A percentile compares a stretch with the other conserved stretches of the same genome.
phyloP scores from a whole-genome alignment of 148 eudicot genomes.

The Cornus controversa region DNA sequence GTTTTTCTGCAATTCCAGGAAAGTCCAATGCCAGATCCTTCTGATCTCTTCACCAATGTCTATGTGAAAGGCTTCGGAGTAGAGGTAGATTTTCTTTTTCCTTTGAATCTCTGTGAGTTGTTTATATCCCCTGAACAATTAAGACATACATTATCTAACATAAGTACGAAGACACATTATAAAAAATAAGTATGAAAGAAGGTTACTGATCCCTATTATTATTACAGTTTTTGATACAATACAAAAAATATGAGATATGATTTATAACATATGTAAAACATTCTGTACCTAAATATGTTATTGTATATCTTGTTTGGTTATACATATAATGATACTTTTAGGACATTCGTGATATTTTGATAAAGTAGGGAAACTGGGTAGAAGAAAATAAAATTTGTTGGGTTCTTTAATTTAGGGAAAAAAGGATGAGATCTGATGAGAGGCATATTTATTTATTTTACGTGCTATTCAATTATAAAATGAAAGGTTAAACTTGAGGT shows the following conservation, averaged over 20 bases:
- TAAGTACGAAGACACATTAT: neutral
- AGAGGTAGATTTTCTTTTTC: constrained; percentile 47
- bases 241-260: neutral
- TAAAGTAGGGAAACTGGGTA: neutral
- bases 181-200: neutral
- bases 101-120: neutral
- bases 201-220: neutral
- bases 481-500: neutral
- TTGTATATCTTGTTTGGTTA: neutral
- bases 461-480: no score
- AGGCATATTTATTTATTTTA: no score
- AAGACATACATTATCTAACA: neutral
- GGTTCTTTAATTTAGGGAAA: no score
- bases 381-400: neutral
- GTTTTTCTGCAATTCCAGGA: constrained; percentile 48
- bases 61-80: constrained; percentile 68
- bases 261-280: neutral
- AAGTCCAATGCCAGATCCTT: constrained; percentile 71
- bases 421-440: no score
- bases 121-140: neutral
- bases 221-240: neutral
- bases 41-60: constrained; percentile 67
- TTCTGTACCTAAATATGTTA: neutral
- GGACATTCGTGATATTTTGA: no score
- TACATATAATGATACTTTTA: neutral